phyloP scores from a whole-genome alignment of 345 rosid genomes.

The Schrenkiella parvula region DNA sequence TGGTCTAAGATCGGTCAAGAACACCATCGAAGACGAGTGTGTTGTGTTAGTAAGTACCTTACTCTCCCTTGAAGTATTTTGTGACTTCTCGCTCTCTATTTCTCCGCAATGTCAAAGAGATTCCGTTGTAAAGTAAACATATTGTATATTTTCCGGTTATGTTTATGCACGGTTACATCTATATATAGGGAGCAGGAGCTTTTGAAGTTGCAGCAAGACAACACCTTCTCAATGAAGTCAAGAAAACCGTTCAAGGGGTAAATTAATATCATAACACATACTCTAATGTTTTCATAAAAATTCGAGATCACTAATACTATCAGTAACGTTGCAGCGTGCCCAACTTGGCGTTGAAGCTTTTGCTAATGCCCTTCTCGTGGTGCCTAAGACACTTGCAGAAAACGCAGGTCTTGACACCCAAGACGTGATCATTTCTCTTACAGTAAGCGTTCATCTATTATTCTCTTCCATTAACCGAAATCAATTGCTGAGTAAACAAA shows the following conservation, averaged over 20 bases:
- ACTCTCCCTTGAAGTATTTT: not conserved
- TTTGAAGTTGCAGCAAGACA: constrained; percentile 98
- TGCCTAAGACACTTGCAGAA: constrained; percentile 97
- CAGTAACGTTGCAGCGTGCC: constrained; percentile 62
- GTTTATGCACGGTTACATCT: constrained; percentile 5
- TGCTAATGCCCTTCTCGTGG: constrained; percentile 93
- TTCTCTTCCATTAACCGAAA: not conserved
- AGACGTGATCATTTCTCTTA: constrained; percentile 84
- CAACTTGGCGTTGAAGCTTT: constrained; percentile 98
- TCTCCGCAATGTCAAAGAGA: not conserved
- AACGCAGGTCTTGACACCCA: constrained; percentile 97
- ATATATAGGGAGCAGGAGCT: constrained; percentile 92
- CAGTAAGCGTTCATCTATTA: constrained; percentile 38
- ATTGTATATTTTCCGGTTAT: not conserved
- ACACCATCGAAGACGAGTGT: constrained; percentile 92
- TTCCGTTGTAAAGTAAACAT: not conserved
- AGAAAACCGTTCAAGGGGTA: constrained; percentile 99
- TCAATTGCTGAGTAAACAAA: not conserved
- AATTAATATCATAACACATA: not conserved
- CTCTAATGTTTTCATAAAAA: not conserved
- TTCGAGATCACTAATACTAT: constrained; percentile 12
- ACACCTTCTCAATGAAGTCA: constrained; percentile 73
- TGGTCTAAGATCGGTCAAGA: constrained; percentile 95
- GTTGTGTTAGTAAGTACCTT: constrained; percentile 68
- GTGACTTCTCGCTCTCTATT: not conserved